Base-by-base conservation (phyloP, 208 protist species). In the Leishmania amazonensis region DNA sequence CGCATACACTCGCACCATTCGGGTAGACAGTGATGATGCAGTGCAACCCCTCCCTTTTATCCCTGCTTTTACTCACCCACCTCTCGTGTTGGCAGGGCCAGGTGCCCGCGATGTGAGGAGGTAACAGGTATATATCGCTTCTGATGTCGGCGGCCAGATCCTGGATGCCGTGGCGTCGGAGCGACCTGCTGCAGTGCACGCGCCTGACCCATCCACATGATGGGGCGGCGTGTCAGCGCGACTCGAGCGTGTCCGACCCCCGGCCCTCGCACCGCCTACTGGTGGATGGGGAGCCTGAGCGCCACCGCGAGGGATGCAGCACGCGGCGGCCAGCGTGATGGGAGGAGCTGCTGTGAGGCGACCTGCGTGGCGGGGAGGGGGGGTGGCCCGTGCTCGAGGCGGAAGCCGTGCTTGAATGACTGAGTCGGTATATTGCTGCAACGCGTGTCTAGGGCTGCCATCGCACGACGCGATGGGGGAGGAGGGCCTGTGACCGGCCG, bases 1-100 rank as follows among this genome's bases (percentile, higher is more conserved):
- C 1, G 4, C 47, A 45, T 51, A 45, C 47, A 76, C 79, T n/a
- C 70, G 6, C 70, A 78, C 53, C 7, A 47, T 78, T 67, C 65
- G 5, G 70, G 85, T 79, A 17, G n/a, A 17, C 8, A 13, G n/a
- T 67, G 1, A 17, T 19, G n/a, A 2, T 31, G 60, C 60, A 11
- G 60, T 42, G 67, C 31, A 72, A 38, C 19, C 13, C 19, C n/a
- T 35, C 31, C 4, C 38, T 9, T 45, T 72, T 45, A 28, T 72
- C 9, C 60, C n/a, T 67, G 60, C 60, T n/a, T 19, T 19, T 38
- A 21, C 60, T 3, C 19, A 15, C 5, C 60, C n/a, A 38, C 57
- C 24, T 24, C 57, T 62, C 5, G 57, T 31, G 6, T 2, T 24
- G 17, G 24, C 17, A 15, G 17, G 57, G 57, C 0, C 28, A 62